phyloP scores from a whole-genome alignment of 177 flowering plant species.

The Vitis hybrid region DNA sequence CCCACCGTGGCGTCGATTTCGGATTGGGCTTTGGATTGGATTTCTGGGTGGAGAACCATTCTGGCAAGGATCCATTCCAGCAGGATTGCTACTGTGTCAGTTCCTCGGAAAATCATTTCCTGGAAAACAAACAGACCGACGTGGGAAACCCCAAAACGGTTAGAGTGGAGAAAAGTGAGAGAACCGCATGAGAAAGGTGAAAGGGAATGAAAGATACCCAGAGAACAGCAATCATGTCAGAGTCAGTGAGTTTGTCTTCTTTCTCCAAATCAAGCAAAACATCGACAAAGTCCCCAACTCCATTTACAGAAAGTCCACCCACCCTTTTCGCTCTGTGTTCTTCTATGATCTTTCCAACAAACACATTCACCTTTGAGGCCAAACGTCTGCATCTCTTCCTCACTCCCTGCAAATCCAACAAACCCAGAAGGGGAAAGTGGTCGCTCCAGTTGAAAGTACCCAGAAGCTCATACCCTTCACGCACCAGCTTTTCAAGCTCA shows the following conservation, averaged over 20 bases:
- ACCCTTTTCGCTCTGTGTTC: constrained; percentile 53
- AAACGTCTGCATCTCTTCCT: constrained; percentile 55
- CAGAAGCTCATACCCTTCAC: constrained; percentile 83
- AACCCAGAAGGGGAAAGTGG: constrained; percentile 62
- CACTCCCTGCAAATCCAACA: constrained; percentile 77
- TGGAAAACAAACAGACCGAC: background rate
- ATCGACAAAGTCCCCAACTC: constrained; percentile 56
- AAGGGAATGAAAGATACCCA: constrained; percentile 48
- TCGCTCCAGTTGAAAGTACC: constrained; percentile 85
- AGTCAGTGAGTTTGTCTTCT: constrained; percentile 53
- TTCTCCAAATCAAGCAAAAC: constrained; percentile 68
- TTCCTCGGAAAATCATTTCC: constrained; percentile 64
- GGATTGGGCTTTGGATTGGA: constrained; percentile 37
- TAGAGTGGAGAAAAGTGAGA: background rate
- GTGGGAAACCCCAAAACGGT: too few species aligned
- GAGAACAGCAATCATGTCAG: constrained; percentile 87
- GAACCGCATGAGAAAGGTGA: constrained; percentile 8
- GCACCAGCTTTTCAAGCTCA: constrained; percentile 54
- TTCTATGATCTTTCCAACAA: constrained; percentile 60
- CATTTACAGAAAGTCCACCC: constrained; percentile 14
- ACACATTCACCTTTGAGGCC: constrained; percentile 55
- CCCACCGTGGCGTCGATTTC: constrained; percentile 45
- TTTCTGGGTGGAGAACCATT: constrained; percentile 42
- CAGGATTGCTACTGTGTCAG: constrained; percentile 52
- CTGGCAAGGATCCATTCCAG: constrained; percentile 55